phyloP scores from a whole-genome alignment of 2,329 filamentous ascomycete species.

The Cladosporium sp. region DNA sequence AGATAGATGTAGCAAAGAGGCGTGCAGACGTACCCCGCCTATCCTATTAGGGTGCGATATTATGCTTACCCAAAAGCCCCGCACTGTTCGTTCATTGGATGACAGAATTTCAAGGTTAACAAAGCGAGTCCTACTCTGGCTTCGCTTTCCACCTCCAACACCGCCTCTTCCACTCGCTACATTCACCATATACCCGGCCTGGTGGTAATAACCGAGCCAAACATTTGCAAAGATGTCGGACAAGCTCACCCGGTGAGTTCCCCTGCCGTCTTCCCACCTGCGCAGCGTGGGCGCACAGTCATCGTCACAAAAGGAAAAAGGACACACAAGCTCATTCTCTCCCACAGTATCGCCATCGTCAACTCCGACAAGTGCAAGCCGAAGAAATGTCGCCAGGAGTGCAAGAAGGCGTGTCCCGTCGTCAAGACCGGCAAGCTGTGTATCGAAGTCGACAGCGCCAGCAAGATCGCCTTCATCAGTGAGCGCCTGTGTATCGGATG shows the following conservation, averaged over 20 bases:
- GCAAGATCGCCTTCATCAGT: conserved; percentile 97
- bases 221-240: conserved; percentile 69
- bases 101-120: not conserved
- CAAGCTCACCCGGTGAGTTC: conserved; percentile 84
- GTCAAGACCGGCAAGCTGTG: conserved; percentile 96
- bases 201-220: not conserved
- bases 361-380: conserved; percentile 78
- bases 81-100: not conserved
- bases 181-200: not conserved
- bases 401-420: conserved; percentile 97
- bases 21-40: not conserved
- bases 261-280: not conserved
- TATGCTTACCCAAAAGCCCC: not conserved
- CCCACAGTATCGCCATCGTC: conserved; percentile 89
- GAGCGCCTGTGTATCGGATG: conserved; percentile 96
- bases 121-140: not conserved
- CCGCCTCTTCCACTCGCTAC: not conserved
- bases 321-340: conserved; percentile 19
- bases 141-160: not conserved
- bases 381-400: conserved; percentile 97
- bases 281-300: not conserved
- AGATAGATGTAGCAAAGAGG: not conserved
- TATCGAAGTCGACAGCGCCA: conserved; percentile 86
- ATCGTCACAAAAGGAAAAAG: not conserved
- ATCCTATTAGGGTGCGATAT: not conserved